Base-by-base conservation (phyloP, 768 basidiomycete genomes). In the Pulveroboletus frians region DNA sequence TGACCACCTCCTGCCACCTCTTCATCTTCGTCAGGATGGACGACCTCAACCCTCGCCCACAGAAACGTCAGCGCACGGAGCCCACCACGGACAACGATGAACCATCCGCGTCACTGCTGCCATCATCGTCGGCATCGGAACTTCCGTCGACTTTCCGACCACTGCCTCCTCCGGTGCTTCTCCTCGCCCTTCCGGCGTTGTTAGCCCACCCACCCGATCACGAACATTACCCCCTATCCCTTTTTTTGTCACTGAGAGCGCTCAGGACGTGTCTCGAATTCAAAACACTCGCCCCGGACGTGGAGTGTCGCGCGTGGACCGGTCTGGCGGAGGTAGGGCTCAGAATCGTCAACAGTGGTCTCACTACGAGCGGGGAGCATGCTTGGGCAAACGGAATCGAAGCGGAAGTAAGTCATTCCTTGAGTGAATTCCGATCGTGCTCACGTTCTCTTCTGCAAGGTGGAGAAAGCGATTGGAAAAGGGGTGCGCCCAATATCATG, bases 251-350 rank as follows among this genome's bases (percentile, higher is more conserved):
- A 0, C 61, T 80, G 2, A 62, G 72, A 39, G 79, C 87, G 0
- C 60, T 88, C 9, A 67, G 77, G 38, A 75, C 72, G 54, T 85
- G 83, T 61, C 71, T 87, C 11, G 55, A 67, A 0, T 54, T 80
- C 0, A 69, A 71, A 3, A 70, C 73, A 11, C 69, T 88, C 1
- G 76, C 80, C 5, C 73, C 76, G 5, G 76, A 77, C 43, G 62
- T 82, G 9, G 86, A 88, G 57, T 88, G 85, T 59, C 71, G 80
- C 8, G 85, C 85, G 1, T 88, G 83, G 80, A 80, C 81, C 1
- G 76, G 77, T 9, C 55, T 89, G 0, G 86, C 80, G 0, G 88
- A 90, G 63, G 57, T 86, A 2, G 87, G 85, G 3, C 73, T 88
- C 60, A 71, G 71, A 51, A 73, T 80, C 38, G 73, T 80, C 41